Conservation (phyloP, 2,329 filamentous ascomycete species). For the Drechslerella stenobrocha region DNA sequence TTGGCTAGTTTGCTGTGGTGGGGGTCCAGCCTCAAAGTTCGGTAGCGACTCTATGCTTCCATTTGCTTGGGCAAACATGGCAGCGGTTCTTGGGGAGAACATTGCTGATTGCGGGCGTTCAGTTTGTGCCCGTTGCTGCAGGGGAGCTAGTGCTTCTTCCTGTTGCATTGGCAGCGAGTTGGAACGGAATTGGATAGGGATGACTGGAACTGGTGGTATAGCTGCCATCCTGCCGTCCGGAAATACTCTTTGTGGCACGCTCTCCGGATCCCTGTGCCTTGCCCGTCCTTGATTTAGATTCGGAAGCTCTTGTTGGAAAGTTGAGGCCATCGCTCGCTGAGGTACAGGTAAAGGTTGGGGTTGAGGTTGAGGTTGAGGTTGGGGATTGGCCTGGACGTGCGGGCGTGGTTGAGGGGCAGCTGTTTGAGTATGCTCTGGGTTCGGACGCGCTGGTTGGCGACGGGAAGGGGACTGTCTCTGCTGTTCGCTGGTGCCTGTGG, state of each 20-base stretch:
- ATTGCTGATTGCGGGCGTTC: slow-evolving; percentile 43
- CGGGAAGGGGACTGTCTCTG: slow-evolving; percentile 14
- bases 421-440: slow-evolving; percentile 17
- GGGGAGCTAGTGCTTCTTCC: slow-evolving; percentile 8
- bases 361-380: not conserved
- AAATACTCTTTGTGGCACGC: slow-evolving; percentile 38
- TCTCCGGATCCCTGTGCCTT: slow-evolving; percentile 33
- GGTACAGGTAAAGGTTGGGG: slow-evolving; percentile 9
- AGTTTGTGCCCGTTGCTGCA: slow-evolving; percentile 32
- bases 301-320: slow-evolving; percentile 1
- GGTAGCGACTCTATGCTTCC: slow-evolving; percentile 31
- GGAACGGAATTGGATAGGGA: slow-evolving; percentile 35
- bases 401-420: slow-evolving; percentile 8
- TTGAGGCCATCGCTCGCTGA: no score
- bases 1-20: slow-evolving; percentile 10
- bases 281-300: slow-evolving; percentile 4
- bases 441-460: slow-evolving; percentile 12
- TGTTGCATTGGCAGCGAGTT: slow-evolving; percentile 40
- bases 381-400: not conserved
- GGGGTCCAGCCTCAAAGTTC: slow-evolving; percentile 28
- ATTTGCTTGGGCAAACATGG: slow-evolving; percentile 17
- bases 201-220: slow-evolving; percentile 38
- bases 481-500: slow-evolving; percentile 21
- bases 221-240: slow-evolving; percentile 16
- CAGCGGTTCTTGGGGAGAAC: slow-evolving; percentile 11